Percentiles rank a stretch among this genome's conserved stretches.
These are phyloP conservation scores for Pterocarpus santalinus DNA, from an alignment of 306 rosid species.

Conservation along the genomic window DNA sequence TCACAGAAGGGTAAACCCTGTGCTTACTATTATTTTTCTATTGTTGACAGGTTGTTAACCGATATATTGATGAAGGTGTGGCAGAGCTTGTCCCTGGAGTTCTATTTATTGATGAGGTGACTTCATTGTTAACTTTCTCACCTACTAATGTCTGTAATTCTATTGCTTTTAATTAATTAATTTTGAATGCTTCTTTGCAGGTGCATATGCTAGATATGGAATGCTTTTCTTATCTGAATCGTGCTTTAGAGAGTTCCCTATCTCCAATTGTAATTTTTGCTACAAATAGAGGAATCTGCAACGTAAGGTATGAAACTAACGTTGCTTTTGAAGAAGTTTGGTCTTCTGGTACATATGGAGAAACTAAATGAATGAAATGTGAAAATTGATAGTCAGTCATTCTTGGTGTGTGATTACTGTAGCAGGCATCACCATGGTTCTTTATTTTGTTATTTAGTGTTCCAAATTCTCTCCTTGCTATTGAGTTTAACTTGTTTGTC, in stretches of 20 bases:
- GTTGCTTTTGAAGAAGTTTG: not conserved
- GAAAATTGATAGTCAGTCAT: not conserved
- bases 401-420: not conserved
- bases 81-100: constrained; percentile 99
- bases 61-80: constrained; percentile 95
- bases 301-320: constrained; percentile 74
- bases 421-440: not conserved
- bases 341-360: constrained; percentile 20
- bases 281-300: constrained; percentile 96
- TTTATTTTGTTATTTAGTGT: not conserved
- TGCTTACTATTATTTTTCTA: constrained; percentile 19
- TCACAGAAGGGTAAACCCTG: not conserved
- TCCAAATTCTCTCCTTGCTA: not conserved
- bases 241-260: constrained; percentile 95
- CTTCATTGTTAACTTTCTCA: constrained; percentile 5
- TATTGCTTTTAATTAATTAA: constrained; percentile 27
- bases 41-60: constrained; percentile 83
- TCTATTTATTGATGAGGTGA: constrained; percentile 82
- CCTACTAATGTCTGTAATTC: constrained; percentile 8
- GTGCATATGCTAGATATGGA: constrained; percentile 99
- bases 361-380: constrained; percentile 36
- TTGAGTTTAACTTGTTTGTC: constrained; percentile 12
- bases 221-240: constrained; percentile 93
- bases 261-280: constrained; percentile 98
- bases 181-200: constrained; percentile 53